A percentile compares a stretch with the other conserved stretches of the same genome.
phyloP scores from a whole-genome alignment of 192 early-diverging fungal genomes.

The Backusella mclennaniae region DNA sequence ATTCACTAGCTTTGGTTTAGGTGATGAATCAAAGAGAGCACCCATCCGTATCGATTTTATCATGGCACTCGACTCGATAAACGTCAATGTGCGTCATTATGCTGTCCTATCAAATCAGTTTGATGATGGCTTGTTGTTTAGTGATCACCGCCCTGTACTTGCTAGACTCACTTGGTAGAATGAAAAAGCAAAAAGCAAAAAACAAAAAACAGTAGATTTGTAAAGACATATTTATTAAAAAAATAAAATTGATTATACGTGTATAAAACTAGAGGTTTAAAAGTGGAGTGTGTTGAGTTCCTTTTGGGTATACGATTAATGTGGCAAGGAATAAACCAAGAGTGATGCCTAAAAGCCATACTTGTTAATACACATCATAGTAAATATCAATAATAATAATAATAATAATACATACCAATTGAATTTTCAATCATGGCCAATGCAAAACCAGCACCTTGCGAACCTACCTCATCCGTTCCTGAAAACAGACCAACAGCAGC shows the following conservation, averaged over 20 bases:
- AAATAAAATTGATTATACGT: neutral
- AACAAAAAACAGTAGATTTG: neutral
- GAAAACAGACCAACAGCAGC: conserved; percentile 26
- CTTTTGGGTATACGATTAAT: conserved; percentile 56
- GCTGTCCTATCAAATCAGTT: conserved; percentile 31
- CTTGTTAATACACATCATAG: neutral
- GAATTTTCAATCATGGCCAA: conserved; percentile 43
- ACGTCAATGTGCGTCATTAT: conserved; percentile 14
- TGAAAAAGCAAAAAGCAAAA: neutral
- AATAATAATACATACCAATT: conserved; percentile 13
- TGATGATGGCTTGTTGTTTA: conserved; percentile 37
- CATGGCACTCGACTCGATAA: neutral
- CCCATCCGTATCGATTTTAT: conserved; percentile 37
- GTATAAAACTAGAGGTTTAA: conserved; percentile 18
- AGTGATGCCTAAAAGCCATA: conserved; percentile 38
- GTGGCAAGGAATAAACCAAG: conserved; percentile 68
- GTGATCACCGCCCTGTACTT: conserved; percentile 43
- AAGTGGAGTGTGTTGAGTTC: conserved; percentile 42
- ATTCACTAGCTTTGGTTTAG: conserved; percentile 35
- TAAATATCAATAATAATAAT: neutral
- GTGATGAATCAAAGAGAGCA: conserved; percentile 8
- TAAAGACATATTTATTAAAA: neutral
- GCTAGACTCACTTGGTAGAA: conserved; percentile 23
- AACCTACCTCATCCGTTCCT: neutral
- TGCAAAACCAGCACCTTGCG: conserved; percentile 44